Percentiles rank a stretch among this genome's conserved stretches.
These are phyloP conservation scores for Pyrenochaeta sp. DNA, from an alignment of 2,329 filamentous ascomycete genomes.

Conservation along the genomic window DNA sequence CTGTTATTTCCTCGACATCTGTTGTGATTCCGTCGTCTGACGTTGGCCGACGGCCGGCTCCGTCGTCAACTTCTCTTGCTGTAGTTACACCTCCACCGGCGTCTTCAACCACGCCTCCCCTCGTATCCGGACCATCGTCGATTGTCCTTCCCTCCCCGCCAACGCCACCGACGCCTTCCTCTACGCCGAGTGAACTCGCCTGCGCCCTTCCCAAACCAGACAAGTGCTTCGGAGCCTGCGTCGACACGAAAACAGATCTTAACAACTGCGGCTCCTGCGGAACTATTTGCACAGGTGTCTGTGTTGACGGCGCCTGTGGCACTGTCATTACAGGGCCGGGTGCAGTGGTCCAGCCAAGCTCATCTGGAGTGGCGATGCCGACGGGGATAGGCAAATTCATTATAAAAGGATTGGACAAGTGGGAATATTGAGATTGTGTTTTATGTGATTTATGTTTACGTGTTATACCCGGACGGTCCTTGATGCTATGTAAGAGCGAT, in stretches of 20 bases:
- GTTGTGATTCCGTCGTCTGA: too few species aligned
- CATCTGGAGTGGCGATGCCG: background rate
- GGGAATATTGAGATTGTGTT: background rate
- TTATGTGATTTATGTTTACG: background rate
- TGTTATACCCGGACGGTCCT: background rate
- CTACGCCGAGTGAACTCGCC: background rate
- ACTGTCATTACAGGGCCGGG: background rate
- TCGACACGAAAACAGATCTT: background rate
- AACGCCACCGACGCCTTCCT: background rate
- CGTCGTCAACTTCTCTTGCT: background rate
- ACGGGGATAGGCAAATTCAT: background rate
- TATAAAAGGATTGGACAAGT: background rate
- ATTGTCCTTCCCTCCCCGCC: background rate
- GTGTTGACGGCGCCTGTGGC: background rate
- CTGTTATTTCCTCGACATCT: too few species aligned
- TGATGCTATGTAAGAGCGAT: too few species aligned
- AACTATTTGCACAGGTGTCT: background rate
- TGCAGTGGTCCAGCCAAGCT: background rate
- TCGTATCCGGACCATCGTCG: background rate
- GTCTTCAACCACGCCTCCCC: too few species aligned
- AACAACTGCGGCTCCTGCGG: conserved; percentile 5
- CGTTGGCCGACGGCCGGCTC: background rate
- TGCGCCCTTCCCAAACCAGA: conserved; percentile 1
- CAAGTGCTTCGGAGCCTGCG: background rate
- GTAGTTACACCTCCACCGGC: too few species aligned